Evolutionary conservation across 1,284 basidiomycete species (phyloP).

Genomic region (Leccinum subatratum): DNA sequence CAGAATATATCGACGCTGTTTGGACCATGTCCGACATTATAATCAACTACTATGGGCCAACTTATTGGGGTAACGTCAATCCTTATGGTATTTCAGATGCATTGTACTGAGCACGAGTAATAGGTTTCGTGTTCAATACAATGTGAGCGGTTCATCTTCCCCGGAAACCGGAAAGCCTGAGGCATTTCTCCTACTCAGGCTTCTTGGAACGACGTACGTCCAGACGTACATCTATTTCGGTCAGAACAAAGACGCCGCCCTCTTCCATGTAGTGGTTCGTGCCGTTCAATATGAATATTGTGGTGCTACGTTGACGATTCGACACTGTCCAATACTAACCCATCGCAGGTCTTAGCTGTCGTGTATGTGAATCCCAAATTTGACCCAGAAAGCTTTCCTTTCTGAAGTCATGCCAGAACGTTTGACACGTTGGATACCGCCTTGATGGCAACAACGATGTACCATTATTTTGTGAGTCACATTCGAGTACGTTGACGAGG

Average conservation of each 20-base stretch:
- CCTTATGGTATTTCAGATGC: neutral
- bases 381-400: neutral
- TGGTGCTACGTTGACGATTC: neutral
- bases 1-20: neutral
- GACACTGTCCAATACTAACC: neutral
- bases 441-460: conserved; percentile 3
- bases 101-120: conserved; percentile 2
- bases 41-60: neutral
- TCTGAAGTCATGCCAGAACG: neutral
- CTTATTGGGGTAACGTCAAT: conserved; percentile 11
- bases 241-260: conserved; percentile 2
- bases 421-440: conserved; percentile 4
- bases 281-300: conserved; percentile 1
- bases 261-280: conserved; percentile 7
- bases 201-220: conserved; percentile 14
- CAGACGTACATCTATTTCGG: conserved; percentile 10
- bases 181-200: conserved; percentile 1
- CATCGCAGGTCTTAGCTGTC: conserved; percentile 7
- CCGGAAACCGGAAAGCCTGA: neutral
- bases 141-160: neutral
- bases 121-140: conserved; percentile 12
- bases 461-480: conserved; percentile 8
- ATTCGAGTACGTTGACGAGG: neutral
- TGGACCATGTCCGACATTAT: neutral
- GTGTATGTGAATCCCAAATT: neutral